Percentiles rank a stretch among this genome's conserved stretches.
phyloP scores from a whole-genome alignment of 1,284 basidiomycete genomes.

The Cutaneotrichosporon sp. region DNA sequence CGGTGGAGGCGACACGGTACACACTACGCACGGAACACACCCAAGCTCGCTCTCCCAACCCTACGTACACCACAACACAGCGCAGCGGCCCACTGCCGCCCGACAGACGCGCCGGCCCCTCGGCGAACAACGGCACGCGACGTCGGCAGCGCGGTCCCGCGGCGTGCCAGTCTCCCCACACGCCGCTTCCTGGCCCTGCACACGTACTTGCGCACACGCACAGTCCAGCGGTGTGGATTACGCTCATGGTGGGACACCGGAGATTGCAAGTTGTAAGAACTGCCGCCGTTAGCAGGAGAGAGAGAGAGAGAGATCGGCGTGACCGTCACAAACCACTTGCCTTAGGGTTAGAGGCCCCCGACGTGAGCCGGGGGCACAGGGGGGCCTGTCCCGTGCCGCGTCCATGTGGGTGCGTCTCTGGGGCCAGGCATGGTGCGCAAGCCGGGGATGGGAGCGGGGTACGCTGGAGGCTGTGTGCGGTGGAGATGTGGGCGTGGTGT shows the following conservation, averaged over 20 bases:
- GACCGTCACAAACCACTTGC: background rate
- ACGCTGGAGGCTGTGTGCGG: background rate
- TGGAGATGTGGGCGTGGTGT: background rate
- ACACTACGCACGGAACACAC: too few species aligned
- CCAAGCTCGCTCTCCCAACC: background rate
- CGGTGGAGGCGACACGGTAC: too few species aligned
- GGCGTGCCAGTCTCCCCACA: background rate
- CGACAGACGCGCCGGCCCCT: slow-evolving; percentile 7
- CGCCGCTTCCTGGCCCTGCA: slow-evolving; percentile 7
- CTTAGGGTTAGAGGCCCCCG: slow-evolving; percentile 18
- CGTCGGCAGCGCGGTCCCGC: slow-evolving; percentile 13
- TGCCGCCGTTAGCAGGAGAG: slow-evolving; percentile 3
- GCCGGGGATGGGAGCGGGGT: background rate
- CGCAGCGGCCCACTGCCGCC: background rate
- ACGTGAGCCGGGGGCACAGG: background rate
- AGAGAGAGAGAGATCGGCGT: too few species aligned
- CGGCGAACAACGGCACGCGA: background rate
- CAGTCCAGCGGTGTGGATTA: slow-evolving; percentile 14
- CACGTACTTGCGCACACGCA: background rate
- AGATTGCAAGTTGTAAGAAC: slow-evolving; percentile 10
- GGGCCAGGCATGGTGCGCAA: slow-evolving; percentile 3
- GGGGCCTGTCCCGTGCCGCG: background rate
- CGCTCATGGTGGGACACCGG: slow-evolving; percentile 15
- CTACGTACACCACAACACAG: background rate
- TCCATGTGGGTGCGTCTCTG: slow-evolving; percentile 8